Evolutionary conservation across 1,139 yeast genomes (phyloP).

Genomic region (Suhomyces kunorum): DNA sequence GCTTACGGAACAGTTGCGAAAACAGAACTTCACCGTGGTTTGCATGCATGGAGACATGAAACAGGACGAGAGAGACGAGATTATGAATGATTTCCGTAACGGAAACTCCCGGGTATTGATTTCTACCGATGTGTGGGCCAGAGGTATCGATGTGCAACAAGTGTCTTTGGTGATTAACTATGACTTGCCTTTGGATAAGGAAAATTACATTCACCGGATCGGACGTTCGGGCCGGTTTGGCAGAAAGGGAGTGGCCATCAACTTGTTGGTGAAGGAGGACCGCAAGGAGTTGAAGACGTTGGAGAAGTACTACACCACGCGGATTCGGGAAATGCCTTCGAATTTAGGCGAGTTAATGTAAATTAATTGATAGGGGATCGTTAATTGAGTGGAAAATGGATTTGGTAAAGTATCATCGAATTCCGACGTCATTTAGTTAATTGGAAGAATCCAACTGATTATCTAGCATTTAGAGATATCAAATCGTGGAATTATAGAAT

Average conservation of each 20-base stretch:
- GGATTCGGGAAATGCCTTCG: constrained; percentile 86
- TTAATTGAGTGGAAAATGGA: no score
- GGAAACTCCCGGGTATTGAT: constrained; percentile 83
- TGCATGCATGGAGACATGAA: constrained; percentile 98
- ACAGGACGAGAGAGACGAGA: constrained; percentile 84
- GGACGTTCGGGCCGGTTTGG: constrained; percentile 97
- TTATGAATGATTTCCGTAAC: constrained; percentile 83
- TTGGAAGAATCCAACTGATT: no score
- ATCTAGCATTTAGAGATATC: no score
- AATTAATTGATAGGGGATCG: no score
- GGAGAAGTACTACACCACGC: constrained; percentile 75
- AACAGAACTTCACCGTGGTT: constrained; percentile 83
- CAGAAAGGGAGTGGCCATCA: constrained; percentile 92
- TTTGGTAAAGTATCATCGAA: no score
- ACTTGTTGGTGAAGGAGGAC: constrained; percentile 78
- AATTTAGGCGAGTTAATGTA: constrained; percentile 55
- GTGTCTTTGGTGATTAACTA: constrained; percentile 93
- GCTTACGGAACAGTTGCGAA: constrained; percentile 75
- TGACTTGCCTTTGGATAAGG: constrained; percentile 82
- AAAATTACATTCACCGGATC: constrained; percentile 89
- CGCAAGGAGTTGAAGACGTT: constrained; percentile 59
- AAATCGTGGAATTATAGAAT: no score
- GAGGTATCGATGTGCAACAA: constrained; percentile 97
- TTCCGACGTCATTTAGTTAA: no score
- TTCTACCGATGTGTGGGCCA: constrained; percentile 96